Evolutionary conservation across 2,329 filamentous ascomycete genomes (phyloP).

Genomic region (Claviceps sorghi): DNA sequence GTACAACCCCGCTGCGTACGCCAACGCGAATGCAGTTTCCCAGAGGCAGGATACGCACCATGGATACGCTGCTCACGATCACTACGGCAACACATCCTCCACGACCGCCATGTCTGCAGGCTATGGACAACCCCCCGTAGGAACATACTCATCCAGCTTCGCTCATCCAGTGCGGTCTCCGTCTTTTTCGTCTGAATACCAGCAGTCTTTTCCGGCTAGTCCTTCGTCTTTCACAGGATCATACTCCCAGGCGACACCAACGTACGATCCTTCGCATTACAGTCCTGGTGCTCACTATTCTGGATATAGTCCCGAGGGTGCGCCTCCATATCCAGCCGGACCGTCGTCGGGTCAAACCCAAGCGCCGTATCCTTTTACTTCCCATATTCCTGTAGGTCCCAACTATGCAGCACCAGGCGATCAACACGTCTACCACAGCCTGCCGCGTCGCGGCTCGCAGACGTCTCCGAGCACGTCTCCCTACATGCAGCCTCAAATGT

Average conservation of each 20-base stretch:
- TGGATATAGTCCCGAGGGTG: conserved; percentile 12
- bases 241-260: conserved; percentile 14
- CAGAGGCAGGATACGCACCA: conserved; percentile 38
- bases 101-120: conserved; percentile 20
- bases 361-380: conserved; percentile 36
- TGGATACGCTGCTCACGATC: conserved; percentile 29
- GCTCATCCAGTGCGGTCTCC: conserved; percentile 14
- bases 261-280: conserved; percentile 24
- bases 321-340: conserved; percentile 20
- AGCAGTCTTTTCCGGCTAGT: conserved; percentile 24
- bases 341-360: conserved; percentile 12
- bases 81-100: conserved; percentile 26
- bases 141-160: conserved; percentile 16
- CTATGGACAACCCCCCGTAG: conserved; percentile 24
- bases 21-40: conserved; percentile 25
- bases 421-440: conserved; percentile 28
- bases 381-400: conserved; percentile 38
- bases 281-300: conserved; percentile 15
- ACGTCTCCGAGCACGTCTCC: conserved; percentile 33
- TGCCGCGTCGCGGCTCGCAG: conserved; percentile 35
- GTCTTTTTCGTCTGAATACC: conserved; percentile 22
- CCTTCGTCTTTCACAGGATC: conserved; percentile 16
- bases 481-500: conserved; percentile 24
- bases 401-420: conserved; percentile 33
- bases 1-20: conserved; percentile 48